A percentile compares a stretch with the other conserved stretches of the same genome.
Conservation (phyloP, 495 filamentous ascomycete species). For the Daldinia bambusicola region DNA sequence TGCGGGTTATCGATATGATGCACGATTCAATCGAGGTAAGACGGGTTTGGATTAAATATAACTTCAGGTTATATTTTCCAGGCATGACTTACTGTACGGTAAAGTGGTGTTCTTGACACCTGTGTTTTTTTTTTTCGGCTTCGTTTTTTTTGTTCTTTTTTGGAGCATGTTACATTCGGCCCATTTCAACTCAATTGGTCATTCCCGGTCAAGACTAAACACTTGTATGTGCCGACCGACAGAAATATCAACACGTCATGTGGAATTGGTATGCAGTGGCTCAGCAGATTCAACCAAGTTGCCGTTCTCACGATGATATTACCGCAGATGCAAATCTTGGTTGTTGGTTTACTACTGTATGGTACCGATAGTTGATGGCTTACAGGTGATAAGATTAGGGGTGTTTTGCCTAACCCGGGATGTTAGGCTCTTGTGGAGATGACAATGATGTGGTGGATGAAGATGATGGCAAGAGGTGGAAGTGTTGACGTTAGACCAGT, state of each 20-base stretch:
- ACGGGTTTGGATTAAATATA: not conserved
- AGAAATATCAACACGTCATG: conserved; percentile 15
- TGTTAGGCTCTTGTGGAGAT: conserved; percentile 7
- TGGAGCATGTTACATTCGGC: conserved; percentile 28
- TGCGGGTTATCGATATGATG: conserved; percentile 27
- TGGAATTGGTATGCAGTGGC: conserved; percentile 20
- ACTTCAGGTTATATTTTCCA: conserved; percentile 9
- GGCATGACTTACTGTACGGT: conserved; percentile 25
- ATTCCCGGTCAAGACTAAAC: conserved; percentile 9
- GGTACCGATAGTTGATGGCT: conserved; percentile 18
- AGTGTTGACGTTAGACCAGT: conserved; percentile 27
- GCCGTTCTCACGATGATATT: conserved; percentile 10
- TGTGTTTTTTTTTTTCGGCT: not conserved
- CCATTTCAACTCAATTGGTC: conserved; percentile 31
- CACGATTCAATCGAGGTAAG: conserved; percentile 34
- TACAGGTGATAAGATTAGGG: conserved; percentile 4
- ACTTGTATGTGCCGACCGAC: conserved; percentile 23
- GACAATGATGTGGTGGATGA: conserved; percentile 16
- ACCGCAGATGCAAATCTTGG: conserved; percentile 4
- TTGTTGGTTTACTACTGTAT: conserved; percentile 7
- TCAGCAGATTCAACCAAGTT: conserved; percentile 7
- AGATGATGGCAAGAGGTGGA: conserved; percentile 10
- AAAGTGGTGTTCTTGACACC: conserved; percentile 8
- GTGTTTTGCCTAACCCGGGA: conserved; percentile 21
- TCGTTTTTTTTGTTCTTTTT: conserved; percentile 2